Conservation (phyloP, 2,329 filamentous ascomycete species). For the Alternaria arbusti region DNA sequence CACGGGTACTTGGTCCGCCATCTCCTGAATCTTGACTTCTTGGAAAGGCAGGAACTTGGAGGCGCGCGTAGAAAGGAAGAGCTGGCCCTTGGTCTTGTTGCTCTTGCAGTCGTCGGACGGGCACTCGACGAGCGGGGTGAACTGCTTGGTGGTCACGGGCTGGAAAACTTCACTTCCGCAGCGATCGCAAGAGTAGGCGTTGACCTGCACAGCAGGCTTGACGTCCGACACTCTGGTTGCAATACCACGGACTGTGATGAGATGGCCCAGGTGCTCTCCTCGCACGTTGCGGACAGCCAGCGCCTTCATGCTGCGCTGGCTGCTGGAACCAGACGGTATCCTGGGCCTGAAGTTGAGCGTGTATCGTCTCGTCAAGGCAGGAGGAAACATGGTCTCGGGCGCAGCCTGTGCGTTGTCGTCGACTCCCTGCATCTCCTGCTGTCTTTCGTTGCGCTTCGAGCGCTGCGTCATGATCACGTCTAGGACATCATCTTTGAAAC, state of each 20-base stretch:
- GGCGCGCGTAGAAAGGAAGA: conserved; percentile 92
- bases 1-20: conserved; percentile 98
- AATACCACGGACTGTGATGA: conserved; percentile 95
- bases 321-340: conserved; percentile 72
- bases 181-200: conserved; percentile 95
- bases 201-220: conserved; percentile 96
- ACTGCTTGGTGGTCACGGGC: conserved; percentile 89
- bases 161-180: conserved; percentile 99
- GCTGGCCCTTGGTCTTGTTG: conserved; percentile 91
- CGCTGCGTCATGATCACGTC: conserved; percentile 96
- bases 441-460: conserved; percentile 80
- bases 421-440: conserved; percentile 57
- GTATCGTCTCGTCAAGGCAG: conserved; percentile 90
- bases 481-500: conserved; percentile 96
- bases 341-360: conserved; percentile 95
- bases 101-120: conserved; percentile 86
- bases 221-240: conserved; percentile 96
- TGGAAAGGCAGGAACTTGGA: conserved; percentile 98
- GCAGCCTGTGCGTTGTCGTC: conserved; percentile 64
- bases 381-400: conserved; percentile 81
- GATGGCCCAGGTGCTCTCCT: conserved; percentile 87
- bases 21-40: conserved; percentile 97
- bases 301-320: conserved; percentile 64
- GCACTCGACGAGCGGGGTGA: conserved; percentile 83
- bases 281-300: conserved; percentile 92